Conservation (phyloP, 352 stramenopile species). For the Pythium phragmiticola region DNA sequence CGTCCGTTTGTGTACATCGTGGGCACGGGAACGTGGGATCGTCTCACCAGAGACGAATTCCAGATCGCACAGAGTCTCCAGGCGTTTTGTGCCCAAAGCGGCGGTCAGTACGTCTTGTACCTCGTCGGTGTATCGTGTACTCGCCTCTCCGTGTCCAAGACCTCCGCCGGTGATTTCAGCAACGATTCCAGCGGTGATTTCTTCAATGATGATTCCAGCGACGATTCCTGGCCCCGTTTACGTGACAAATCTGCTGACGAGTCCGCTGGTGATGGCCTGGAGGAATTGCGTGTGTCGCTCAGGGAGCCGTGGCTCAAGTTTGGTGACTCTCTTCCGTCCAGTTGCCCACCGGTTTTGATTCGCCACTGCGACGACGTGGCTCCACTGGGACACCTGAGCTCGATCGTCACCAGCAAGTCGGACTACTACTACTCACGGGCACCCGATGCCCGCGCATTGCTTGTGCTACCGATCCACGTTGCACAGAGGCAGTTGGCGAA, state of each 20-base stretch:
- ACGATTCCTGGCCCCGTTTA: too few relatives aligned
- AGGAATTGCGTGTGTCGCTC: neutral
- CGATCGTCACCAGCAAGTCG: too few relatives aligned
- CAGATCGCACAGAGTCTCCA: neutral
- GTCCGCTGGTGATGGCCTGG: too few relatives aligned
- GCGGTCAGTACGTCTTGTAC: neutral
- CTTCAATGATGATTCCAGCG: too few relatives aligned
- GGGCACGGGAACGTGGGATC: neutral
- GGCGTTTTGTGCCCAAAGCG: neutral
- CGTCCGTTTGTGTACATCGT: slow-evolving; percentile 2
- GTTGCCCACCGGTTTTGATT: too few relatives aligned
- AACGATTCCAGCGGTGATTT: too few relatives aligned
- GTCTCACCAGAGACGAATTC: neutral
- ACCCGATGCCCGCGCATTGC: neutral
- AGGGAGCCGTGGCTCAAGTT: slow-evolving; percentile 18
- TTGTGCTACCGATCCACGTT: neutral
- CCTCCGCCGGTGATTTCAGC: too few relatives aligned
- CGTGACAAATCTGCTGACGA: too few relatives aligned
- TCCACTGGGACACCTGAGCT: too few relatives aligned
- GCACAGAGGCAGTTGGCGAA: neutral
- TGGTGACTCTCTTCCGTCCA: neutral
- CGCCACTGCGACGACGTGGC: too few relatives aligned
- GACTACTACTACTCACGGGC: too few relatives aligned
- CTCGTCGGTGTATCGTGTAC: neutral
- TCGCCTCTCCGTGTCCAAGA: neutral